Conservation (phyloP, 371 early-diverging fungal genomes). For the Circinella minor region DNA sequence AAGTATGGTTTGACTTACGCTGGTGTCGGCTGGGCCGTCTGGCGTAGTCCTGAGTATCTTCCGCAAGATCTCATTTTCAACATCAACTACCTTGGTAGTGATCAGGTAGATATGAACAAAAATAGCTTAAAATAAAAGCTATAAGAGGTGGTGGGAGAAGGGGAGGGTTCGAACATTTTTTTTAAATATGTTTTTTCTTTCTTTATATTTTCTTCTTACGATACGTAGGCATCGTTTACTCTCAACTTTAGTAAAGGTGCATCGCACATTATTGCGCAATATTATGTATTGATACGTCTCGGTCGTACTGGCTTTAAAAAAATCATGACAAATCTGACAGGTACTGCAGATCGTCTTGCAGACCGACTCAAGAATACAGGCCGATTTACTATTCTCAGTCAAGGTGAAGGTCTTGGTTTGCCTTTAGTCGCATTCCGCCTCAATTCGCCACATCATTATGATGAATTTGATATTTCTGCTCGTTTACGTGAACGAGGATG, state of each 20-base stretch:
- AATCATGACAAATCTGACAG: constrained; percentile 59
- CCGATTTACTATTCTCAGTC: constrained; percentile 61
- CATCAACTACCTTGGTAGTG: constrained; percentile 65
- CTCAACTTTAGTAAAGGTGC: constrained; percentile 74
- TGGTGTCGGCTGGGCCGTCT: constrained; percentile 73
- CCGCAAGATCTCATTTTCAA: constrained; percentile 73
- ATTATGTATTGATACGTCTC: constrained; percentile 71
- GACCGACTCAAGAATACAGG: constrained; percentile 57
- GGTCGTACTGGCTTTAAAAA: constrained; percentile 62
- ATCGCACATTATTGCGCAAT: constrained; percentile 67
- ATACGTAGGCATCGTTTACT: constrained; percentile 60
- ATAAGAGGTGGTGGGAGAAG: too few relatives aligned
- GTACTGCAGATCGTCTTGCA: constrained; percentile 59
- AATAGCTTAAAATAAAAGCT: not conserved
- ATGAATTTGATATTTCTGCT: constrained; percentile 56
- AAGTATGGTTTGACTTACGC: constrained; percentile 78
- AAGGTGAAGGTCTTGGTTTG: constrained; percentile 49
- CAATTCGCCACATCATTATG: constrained; percentile 32
- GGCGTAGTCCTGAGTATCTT: constrained; percentile 62
- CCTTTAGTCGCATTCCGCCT: constrained; percentile 74
- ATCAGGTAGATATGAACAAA: constrained; percentile 35
- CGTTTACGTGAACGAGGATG: constrained; percentile 60
- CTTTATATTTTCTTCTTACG: too few relatives aligned
- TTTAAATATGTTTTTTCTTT: not conserved
- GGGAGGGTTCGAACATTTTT: not conserved